Percentiles rank a stretch among this genome's conserved stretches.
Conservation (phyloP, 1,284 basidiomycete species). For the Pascua sp. region DNA sequence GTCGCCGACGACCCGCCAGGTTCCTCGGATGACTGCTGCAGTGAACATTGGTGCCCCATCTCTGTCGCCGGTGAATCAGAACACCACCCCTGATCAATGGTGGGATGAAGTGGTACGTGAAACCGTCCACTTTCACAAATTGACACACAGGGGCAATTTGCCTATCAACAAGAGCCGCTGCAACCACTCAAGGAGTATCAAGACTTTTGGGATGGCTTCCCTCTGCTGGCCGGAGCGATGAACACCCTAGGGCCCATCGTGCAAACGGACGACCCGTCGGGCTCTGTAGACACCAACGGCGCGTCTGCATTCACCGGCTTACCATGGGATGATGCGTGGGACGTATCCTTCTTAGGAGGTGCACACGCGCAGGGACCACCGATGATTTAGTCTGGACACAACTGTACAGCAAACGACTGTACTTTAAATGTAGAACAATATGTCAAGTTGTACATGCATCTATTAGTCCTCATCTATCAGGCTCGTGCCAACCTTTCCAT, state of each 20-base stretch:
- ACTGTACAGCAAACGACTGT: too few species aligned
- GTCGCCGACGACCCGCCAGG: conserved; percentile 2
- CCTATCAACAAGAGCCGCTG: conserved; percentile 16
- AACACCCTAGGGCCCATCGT: conserved; percentile 5
- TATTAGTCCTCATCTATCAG: too few species aligned
- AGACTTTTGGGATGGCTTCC: conserved; percentile 24
- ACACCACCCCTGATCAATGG: conserved; percentile 19
- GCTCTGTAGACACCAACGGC: neutral
- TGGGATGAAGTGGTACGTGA: conserved; percentile 20
- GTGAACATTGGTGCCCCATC: neutral
- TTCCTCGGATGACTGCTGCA: neutral
- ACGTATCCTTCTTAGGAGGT: conserved; percentile 10
- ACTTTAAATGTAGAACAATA: too few species aligned
- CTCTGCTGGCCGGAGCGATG: conserved; percentile 19
- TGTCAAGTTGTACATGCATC: too few species aligned
- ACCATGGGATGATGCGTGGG: conserved; percentile 10
- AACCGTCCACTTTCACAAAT: neutral
- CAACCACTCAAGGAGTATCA: conserved; percentile 16
- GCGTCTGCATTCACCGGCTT: neutral
- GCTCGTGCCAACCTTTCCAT: neutral
- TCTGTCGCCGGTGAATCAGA: conserved; percentile 6
- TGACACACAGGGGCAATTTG: conserved; percentile 17
- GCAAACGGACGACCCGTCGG: neutral
- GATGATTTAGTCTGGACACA: neutral
- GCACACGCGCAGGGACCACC: conserved; percentile 1